phyloP scores from a whole-genome alignment of 495 filamentous ascomycete species.

The Aspergillus indologenus region DNA sequence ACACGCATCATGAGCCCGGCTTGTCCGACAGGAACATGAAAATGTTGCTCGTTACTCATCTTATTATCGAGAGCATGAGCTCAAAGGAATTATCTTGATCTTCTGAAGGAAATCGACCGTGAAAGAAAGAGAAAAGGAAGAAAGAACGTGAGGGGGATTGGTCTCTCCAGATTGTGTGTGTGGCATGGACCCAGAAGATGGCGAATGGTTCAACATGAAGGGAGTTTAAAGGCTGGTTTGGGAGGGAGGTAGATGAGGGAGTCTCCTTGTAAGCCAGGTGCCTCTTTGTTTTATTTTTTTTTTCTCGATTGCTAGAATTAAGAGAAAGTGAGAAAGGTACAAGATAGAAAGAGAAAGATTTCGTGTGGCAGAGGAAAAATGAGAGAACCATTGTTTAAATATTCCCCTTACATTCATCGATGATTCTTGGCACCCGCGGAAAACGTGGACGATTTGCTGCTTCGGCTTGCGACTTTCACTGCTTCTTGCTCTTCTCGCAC shows the following conservation, averaged over 20 bases:
- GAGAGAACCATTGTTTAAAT: background rate
- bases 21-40: background rate
- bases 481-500: slow-evolving; percentile 10
- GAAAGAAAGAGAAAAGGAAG: no score
- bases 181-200: background rate
- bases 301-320: background rate
- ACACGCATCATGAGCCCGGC: background rate
- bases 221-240: no score
- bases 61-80: no score
- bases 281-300: no score
- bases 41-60: background rate
- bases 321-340: background rate
- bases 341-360: background rate
- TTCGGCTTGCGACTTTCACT: slow-evolving; percentile 15
- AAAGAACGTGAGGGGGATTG: no score
- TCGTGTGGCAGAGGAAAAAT: no score
- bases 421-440: slow-evolving; percentile 24
- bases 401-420: slow-evolving; percentile 1
- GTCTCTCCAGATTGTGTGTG: background rate
- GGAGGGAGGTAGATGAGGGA: background rate
- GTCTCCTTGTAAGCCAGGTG: background rate
- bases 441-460: slow-evolving; percentile 15
- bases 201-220: no score
- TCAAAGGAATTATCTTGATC: no score
- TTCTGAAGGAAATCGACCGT: no score